These are phyloP conservation scores for Vaccinium darrowii DNA, from an alignment of 148 eudicot genomes.

Conservation along the genomic window DNA sequence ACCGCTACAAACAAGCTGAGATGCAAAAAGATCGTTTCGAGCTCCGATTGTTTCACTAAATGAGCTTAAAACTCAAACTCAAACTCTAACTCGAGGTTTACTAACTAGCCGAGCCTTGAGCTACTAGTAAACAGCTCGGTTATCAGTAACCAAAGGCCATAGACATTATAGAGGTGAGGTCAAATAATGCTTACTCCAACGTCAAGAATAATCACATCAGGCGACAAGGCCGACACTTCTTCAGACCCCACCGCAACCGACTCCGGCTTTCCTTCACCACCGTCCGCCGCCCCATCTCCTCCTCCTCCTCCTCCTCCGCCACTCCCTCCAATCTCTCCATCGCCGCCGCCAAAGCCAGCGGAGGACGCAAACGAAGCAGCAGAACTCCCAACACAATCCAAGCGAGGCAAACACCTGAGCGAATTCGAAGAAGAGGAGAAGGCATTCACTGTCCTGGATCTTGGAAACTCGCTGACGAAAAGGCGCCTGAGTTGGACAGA, in stretches of 20 bases:
- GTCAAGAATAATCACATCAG: conserved; percentile 86
- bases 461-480: neutral
- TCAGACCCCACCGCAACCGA: conserved; percentile 34
- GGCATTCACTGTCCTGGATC: conserved; percentile 16
- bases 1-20: neutral
- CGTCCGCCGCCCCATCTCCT: conserved; percentile 48
- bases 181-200: conserved; percentile 51
- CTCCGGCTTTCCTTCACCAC: conserved; percentile 35
- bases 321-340: conserved; percentile 31
- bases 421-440: neutral
- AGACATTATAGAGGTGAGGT: neutral
- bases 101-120: neutral
- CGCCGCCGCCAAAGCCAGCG: conserved; percentile 35
- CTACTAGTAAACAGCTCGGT: neutral
- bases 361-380: conserved; percentile 50
- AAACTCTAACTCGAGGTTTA: neutral
- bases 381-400: conserved; percentile 40
- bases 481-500: conserved; percentile 29
- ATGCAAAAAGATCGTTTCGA: neutral
- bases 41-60: neutral
- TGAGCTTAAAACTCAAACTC: neutral
- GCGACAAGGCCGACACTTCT: conserved; percentile 48
- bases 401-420: conserved; percentile 17
- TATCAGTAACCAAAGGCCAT: neutral
- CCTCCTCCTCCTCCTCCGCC: conserved; percentile 63